Evolutionary conservation across 2,329 filamentous ascomycete genomes (phyloP).

Genomic region (Calonectria fujianensis): DNA sequence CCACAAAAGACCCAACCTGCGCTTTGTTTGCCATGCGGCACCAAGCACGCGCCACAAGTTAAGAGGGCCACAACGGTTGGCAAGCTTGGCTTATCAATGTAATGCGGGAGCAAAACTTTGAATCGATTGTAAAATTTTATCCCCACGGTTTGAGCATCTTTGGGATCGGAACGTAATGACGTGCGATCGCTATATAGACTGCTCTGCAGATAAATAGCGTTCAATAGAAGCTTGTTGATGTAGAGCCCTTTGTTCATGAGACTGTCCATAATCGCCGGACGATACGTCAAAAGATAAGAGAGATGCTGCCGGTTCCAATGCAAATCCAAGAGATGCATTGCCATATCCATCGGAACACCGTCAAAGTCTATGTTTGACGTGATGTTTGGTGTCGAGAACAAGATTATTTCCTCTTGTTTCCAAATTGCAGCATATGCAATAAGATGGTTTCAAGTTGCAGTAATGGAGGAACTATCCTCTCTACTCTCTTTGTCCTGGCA

Average conservation of each 20-base stretch:
- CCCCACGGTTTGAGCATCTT: not conserved
- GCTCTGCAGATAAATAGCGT: slow-evolving; percentile 10
- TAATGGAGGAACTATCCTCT: not conserved
- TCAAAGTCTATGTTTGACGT: slow-evolving; percentile 15
- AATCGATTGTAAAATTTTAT: not conserved
- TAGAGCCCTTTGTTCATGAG: not conserved
- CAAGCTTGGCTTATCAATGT: not conserved
- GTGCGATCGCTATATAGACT: slow-evolving; percentile 2
- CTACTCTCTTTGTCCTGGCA: not conserved
- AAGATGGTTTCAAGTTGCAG: not conserved
- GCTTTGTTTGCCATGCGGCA: slow-evolving; percentile 11
- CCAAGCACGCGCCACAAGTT: not conserved
- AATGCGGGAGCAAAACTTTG: not conserved
- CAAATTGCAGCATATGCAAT: not conserved
- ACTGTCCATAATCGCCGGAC: slow-evolving; percentile 2
- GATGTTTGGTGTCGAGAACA: slow-evolving; percentile 5
- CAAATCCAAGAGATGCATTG: slow-evolving; percentile 3
- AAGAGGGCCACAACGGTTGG: slow-evolving; percentile 1
- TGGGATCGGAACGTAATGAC: not conserved
- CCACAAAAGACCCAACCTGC: not conserved
- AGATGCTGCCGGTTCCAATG: slow-evolving; percentile 11
- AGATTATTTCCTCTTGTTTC: slow-evolving; percentile 5
- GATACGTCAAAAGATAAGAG: not conserved
- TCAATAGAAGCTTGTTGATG: not conserved
- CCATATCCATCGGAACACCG: not conserved